Conservation (phyloP, 371 early-diverging fungal species). For the Rhizopus microsporus region DNA sequence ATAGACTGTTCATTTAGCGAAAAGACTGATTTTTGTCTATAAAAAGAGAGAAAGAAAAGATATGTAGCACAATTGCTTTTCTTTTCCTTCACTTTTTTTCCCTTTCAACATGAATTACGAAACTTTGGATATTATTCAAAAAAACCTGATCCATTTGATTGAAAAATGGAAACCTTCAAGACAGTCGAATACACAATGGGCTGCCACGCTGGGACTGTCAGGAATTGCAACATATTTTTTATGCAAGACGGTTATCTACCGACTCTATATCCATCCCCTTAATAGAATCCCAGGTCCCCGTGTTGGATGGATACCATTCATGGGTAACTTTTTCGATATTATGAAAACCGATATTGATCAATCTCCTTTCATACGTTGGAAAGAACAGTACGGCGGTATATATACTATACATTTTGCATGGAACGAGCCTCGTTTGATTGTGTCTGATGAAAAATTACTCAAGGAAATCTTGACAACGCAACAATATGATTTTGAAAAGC, state of each 20-base stretch:
- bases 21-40: no score
- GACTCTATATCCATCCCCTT: conserved; percentile 45
- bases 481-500: conserved; percentile 52
- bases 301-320: conserved; percentile 44
- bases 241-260: conserved; percentile 32
- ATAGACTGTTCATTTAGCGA: neutral
- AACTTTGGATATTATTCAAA: neutral
- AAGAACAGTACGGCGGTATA: conserved; percentile 53
- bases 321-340: conserved; percentile 51
- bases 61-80: neutral
- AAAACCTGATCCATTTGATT: neutral
- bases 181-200: neutral
- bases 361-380: conserved; percentile 48
- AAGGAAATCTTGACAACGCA: conserved; percentile 49
- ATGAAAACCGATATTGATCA: conserved; percentile 46
- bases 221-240: conserved; percentile 6
- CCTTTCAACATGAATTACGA: neutral
- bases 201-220: conserved; percentile 3
- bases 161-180: neutral
- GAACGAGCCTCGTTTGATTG: conserved; percentile 42
- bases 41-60: neutral
- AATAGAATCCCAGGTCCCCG: conserved; percentile 59
- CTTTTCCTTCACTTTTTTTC: neutral
- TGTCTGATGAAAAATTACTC: conserved; percentile 51
- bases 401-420: conserved; percentile 47